phyloP scores from a whole-genome alignment of 176 grass and related monocot genomes.

The Guadua angustifolia region DNA sequence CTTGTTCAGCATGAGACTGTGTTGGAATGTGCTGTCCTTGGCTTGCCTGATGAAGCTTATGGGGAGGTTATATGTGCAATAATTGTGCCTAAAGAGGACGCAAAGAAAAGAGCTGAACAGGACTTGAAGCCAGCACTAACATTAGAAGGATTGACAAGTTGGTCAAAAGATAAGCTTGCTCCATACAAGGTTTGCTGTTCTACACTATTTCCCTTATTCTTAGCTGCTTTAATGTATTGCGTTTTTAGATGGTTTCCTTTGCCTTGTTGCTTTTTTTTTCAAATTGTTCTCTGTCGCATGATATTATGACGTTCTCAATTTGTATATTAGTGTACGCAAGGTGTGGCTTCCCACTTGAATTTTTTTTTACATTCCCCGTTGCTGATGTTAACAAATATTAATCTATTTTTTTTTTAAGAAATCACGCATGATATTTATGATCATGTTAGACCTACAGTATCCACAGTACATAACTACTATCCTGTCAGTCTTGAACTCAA shows the following conservation, averaged over 20 bases:
- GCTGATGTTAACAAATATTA: constrained; percentile 7
- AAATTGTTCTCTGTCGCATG: neutral
- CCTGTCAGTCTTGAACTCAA: neutral
- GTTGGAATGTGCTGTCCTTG: constrained; percentile 82
- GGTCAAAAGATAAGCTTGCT: constrained; percentile 91
- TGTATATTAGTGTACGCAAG: neutral
- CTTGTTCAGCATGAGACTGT: constrained; percentile 63
- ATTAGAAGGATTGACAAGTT: constrained; percentile 72
- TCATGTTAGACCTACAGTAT: constrained; percentile 30
- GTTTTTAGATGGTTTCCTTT: neutral
- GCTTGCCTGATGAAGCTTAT: constrained; percentile 80
- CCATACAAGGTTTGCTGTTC: constrained; percentile 82
- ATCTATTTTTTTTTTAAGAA: neutral
- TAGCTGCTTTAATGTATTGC: neutral
- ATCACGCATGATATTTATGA: constrained; percentile 3
- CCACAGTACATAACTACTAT: neutral
- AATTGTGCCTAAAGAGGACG: constrained; percentile 72
- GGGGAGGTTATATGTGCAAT: constrained; percentile 86
- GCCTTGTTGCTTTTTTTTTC: neutral
- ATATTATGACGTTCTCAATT: neutral
- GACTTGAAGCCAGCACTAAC: constrained; percentile 60
- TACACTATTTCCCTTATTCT: constrained; percentile 12
- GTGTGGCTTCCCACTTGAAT: neutral
- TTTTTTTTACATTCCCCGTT: neutral
- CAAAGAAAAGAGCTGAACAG: constrained; percentile 55